Conservation (phyloP, 495 filamentous ascomycete genomes). For the Annulohypoxylon nitens region DNA sequence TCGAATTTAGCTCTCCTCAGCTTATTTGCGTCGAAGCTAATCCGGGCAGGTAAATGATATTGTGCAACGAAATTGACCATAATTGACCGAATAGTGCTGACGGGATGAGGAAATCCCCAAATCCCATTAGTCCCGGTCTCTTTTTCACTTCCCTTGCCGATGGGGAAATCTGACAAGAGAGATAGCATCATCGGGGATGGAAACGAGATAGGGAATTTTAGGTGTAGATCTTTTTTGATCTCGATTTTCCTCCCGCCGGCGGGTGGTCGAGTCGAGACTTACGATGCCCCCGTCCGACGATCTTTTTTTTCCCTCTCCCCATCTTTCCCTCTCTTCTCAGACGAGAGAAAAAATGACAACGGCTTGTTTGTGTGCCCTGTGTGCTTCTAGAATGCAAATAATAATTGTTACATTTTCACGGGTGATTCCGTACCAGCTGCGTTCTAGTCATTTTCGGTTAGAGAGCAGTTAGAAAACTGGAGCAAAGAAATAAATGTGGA, state of each 20-base stretch:
- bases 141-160: background rate
- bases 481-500: slow-evolving; percentile 29
- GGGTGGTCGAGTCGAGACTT: slow-evolving; percentile 27
- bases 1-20: background rate
- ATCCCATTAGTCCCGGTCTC: slow-evolving; percentile 19
- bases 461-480: slow-evolving; percentile 7
- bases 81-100: background rate
- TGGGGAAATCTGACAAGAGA: slow-evolving; percentile 36
- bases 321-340: background rate
- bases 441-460: slow-evolving; percentile 10
- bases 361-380: background rate
- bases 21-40: slow-evolving; percentile 23
- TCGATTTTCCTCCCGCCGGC: slow-evolving; percentile 36
- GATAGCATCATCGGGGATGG: slow-evolving; percentile 15
- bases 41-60: background rate
- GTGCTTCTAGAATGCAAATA: slow-evolving; percentile 38
- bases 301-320: background rate
- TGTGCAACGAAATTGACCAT: background rate
- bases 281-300: slow-evolving; percentile 22
- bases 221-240: slow-evolving; percentile 37
- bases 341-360: background rate
- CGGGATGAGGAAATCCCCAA: slow-evolving; percentile 17
- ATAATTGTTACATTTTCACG: slow-evolving; percentile 28
- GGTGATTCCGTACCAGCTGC: slow-evolving; percentile 27
- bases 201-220: slow-evolving; percentile 25